Evolutionary conservation across 805 yeast species (phyloP), one percentile per base, ranked within the genome.

Genomic region (Barnettozyma californica): DNA sequence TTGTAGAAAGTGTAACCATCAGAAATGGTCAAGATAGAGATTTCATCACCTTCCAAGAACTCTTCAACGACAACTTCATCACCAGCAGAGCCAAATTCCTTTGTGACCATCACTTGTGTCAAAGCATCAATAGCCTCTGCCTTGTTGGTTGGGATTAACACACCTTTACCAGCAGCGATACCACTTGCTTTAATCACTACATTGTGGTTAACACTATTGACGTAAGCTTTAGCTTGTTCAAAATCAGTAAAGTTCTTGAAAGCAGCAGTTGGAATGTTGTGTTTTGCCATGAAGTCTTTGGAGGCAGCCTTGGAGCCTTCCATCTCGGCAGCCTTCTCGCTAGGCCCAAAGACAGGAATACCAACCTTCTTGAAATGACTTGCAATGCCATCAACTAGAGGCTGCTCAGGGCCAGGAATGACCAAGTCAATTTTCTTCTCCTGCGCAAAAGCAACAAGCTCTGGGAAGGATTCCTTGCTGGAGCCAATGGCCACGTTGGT

Each of bases 351-450:
- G 16, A 91, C 97, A 25, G 97, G 95, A 55, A 94, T 83, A 55
- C 99, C 99, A 45, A 84, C 85, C 50, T 79, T 80, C 53, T 78
- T 71, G 74, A 94, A 90, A 46, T 72, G 71, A 16, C 83, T 67
- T 25, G 91, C 67, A 52, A 94, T 81, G 45, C 99, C 99, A 61
- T 94, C 97, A 29, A 95, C 97, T 53, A 95, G 75, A 34, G 99
- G 98, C 70, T 90, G 96, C 69, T 94, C 99, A n/a, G 99, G 99
- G 31, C 99, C 99, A 34, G 99, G 98, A 40, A 94, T 75, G 5
- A 89, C 98, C 48, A 94, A 73, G 45, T 74, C 77, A 46, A 94
- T 76, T 5, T 77, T 59, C 47, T 91, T 71, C 26, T 78, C 78
- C 14, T 74, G 64, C 6, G 97, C 96, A 67, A 91, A 91, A 50